A percentile compares a stretch with the other conserved stretches of the same genome.
Evolutionary conservation across 2,329 filamentous ascomycete genomes (phyloP).

Genomic region (Xylariales sp.): DNA sequence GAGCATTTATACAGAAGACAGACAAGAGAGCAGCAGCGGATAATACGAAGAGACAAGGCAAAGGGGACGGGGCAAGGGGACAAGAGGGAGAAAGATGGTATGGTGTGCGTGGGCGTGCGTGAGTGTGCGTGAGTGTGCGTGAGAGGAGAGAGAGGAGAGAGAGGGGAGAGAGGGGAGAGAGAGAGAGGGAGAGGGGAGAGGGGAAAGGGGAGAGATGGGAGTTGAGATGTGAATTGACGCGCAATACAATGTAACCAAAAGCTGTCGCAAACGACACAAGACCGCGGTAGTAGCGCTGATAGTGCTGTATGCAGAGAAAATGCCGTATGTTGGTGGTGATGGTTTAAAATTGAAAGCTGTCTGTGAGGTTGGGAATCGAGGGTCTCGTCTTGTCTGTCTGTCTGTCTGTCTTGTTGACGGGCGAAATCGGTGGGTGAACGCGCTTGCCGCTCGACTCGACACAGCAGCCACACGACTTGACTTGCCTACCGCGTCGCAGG

Average conservation of each 20-base stretch:
- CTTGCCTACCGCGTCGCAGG: neutral
- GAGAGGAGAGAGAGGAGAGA: no score
- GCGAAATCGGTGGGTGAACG: neutral
- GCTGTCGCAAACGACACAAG: conserved; percentile 41
- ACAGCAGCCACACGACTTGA: neutral
- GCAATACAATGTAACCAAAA: conserved; percentile 49
- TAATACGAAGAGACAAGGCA: no score
- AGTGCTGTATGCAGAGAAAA: conserved; percentile 44
- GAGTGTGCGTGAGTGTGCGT: no score
- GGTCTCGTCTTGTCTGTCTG: neutral
- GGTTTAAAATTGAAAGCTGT: conserved; percentile 36
- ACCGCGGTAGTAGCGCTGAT: conserved; percentile 43
- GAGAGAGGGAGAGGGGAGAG: neutral
- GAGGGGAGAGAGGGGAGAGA: no score
- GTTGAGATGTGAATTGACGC: conserved; percentile 17
- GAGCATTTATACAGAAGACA: neutral
- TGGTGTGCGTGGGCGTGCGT: neutral
- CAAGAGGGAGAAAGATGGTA: neutral
- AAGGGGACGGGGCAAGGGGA: neutral
- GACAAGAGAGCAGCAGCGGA: no score
- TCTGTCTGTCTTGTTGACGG: neutral
- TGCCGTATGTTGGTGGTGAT: conserved; percentile 36
- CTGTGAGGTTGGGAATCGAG: conserved; percentile 31
- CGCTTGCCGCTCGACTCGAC: neutral
- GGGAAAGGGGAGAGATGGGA: neutral